Percentiles rank a stretch among this genome's conserved stretches.
phyloP scores from a whole-genome alignment of 2,329 filamentous ascomycete genomes.

The Trichoderma koningii region DNA sequence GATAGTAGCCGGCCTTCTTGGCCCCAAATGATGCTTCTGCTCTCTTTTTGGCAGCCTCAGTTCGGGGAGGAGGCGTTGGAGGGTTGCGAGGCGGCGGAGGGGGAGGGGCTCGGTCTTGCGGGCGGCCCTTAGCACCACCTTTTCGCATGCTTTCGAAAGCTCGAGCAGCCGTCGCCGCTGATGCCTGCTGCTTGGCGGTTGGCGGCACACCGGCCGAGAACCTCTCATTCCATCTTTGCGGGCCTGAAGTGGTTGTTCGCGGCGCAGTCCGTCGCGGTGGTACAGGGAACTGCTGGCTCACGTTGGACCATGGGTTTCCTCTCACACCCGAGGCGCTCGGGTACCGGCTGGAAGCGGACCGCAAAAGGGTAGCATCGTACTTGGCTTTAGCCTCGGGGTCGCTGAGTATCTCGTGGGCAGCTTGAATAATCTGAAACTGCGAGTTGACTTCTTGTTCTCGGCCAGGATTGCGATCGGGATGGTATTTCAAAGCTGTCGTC shows the following conservation, averaged over 20 bases:
- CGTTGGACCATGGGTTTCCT: constrained; percentile 60
- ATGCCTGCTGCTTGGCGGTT: constrained; percentile 45
- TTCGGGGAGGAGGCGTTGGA: constrained; percentile 42
- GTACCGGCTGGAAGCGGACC: constrained; percentile 40
- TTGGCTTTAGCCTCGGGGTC: constrained; percentile 54
- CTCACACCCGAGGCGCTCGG: constrained; percentile 56
- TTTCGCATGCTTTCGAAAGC: constrained; percentile 51
- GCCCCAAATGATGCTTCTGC: constrained; percentile 58
- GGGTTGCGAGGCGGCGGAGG: constrained; percentile 41
- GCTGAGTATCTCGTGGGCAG: constrained; percentile 74
- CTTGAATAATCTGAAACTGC: constrained; percentile 84
- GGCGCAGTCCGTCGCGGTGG: constrained; percentile 48
- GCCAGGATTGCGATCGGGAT: constrained; percentile 87
- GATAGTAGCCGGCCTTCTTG: constrained; percentile 53
- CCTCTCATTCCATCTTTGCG: constrained; percentile 49
- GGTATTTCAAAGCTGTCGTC: constrained; percentile 72
- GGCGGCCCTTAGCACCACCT: constrained; percentile 35
- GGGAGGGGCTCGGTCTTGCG: constrained; percentile 37
- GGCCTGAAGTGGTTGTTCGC: constrained; percentile 42
- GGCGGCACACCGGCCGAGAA: constrained; percentile 47
- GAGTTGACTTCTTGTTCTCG: constrained; percentile 76
- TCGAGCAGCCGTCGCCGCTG: constrained; percentile 44
- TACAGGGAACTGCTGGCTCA: constrained; percentile 51
- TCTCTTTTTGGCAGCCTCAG: constrained; percentile 56
- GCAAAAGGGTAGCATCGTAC: constrained; percentile 53